These are phyloP conservation scores for Hypoxylon perforatum DNA, from an alignment of 495 filamentous ascomycete species.

Conservation along the genomic window DNA sequence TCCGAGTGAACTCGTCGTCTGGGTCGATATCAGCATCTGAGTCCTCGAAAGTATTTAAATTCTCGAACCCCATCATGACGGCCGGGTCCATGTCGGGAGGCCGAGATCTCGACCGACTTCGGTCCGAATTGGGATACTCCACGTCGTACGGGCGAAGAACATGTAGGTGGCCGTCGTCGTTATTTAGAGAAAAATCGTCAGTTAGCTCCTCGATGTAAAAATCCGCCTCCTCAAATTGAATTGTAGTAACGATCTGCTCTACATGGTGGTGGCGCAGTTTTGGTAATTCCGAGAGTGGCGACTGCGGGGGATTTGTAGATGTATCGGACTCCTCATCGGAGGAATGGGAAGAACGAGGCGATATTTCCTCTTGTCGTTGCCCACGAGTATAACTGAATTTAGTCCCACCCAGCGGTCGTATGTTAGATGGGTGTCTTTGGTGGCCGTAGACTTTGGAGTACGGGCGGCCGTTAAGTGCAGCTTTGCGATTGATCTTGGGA, in stretches of 20 bases:
- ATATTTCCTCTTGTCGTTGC: constrained; percentile 59
- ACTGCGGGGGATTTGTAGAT: constrained; percentile 46
- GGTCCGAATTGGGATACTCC: constrained; percentile 58
- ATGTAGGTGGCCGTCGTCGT: constrained; percentile 51
- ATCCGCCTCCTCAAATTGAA: constrained; percentile 47
- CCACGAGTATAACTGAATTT: constrained; percentile 54
- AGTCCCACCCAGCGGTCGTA: constrained; percentile 55
- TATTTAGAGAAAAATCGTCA: constrained; percentile 51
- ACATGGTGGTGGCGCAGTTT: constrained; percentile 40
- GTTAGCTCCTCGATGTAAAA: constrained; percentile 60
- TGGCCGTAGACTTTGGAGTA: constrained; percentile 34
- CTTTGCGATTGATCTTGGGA: constrained; percentile 53
- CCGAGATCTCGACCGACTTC: constrained; percentile 54
- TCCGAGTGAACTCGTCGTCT: constrained; percentile 51
- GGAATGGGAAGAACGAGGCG: constrained; percentile 61
- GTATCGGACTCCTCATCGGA: constrained; percentile 47
- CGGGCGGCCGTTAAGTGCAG: constrained; percentile 42
- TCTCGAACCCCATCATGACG: constrained; percentile 52
- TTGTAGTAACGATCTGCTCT: constrained; percentile 39
- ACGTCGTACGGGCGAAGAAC: constrained; percentile 56
- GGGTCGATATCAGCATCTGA: constrained; percentile 54
- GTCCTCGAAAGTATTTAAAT: constrained; percentile 56
- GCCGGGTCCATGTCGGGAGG: constrained; percentile 51
- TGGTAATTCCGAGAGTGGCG: constrained; percentile 48
- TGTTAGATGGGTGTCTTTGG: constrained; percentile 45